Base-by-base conservation (phyloP, 768 basidiomycete genomes). In the Suillus placidus region DNA sequence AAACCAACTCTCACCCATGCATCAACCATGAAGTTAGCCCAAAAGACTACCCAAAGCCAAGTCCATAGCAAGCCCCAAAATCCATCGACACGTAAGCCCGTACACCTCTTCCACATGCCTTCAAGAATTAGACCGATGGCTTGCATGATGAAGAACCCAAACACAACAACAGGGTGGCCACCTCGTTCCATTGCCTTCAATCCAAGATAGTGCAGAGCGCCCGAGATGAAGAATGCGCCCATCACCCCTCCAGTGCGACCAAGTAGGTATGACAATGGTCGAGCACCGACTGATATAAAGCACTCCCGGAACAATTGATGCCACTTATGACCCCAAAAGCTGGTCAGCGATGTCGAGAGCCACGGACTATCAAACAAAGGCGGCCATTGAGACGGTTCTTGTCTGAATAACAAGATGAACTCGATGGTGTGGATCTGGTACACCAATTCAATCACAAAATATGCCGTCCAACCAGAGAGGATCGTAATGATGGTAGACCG, bases 301-400 rank as follows among this genome's bases (percentile, higher is more conserved):
- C 74, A 70, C 52, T 87, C 82, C 12, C 89, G 82, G 70, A 90
- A 88, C 6, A 86, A 66, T 69, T 90, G 89, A 68, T 92, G 90
- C 90, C 91, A 92, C n/a, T 83, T 76, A 63, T 67, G 72, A 4
- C 82, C 79, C 91, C 90, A 92, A 64, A 88, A 85, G 30, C 87
- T 82, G 43, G 78, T 73, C n/a, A 92, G 74, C 5, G 88, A 90
- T 4, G 85, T 85, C 0, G 86, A 73, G 12, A 72, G 49, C 83
- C 84, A 91, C 4, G 90, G 90, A 7, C 76, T 60, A 62, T 84
- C 77, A 73, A 90, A 89, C 30, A 87, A 65, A 1, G 88, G 89
- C 0, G 90, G 90, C 88, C 88, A 91, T 60, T 85, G 80, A 0
- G 76, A 77, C 0, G 83, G 82, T 55, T 78, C 67, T 71, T 89